phyloP scores from a whole-genome alignment of 768 basidiomycete species.

The Trametes elegans region DNA sequence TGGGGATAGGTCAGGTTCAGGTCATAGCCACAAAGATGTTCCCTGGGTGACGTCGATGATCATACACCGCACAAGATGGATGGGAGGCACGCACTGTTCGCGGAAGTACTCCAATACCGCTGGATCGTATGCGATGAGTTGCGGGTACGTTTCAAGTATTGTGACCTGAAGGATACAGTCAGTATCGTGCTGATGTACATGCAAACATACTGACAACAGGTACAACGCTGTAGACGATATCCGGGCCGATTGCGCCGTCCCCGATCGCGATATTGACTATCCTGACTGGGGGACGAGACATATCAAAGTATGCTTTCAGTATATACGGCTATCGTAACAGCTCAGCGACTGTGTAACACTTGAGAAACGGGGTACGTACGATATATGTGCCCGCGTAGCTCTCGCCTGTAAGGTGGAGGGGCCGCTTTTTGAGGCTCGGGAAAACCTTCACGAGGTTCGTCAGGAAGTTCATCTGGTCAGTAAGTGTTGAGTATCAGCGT shows the following conservation, averaged over 20 bases:
- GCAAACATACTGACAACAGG: constrained; percentile 46
- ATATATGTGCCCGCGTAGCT: constrained; percentile 76
- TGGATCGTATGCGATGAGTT: constrained; percentile 69
- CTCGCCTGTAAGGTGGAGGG: constrained; percentile 68
- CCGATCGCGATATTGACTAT: constrained; percentile 70
- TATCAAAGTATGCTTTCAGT: constrained; percentile 63
- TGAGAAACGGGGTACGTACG: constrained; percentile 32
- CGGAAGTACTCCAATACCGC: constrained; percentile 67
- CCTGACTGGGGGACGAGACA: constrained; percentile 62
- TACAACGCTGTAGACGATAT: constrained; percentile 46
- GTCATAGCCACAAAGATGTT: constrained; percentile 61
- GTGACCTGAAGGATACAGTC: not conserved
- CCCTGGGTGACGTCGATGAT: constrained; percentile 39
- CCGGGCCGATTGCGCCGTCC: constrained; percentile 56
- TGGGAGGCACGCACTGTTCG: constrained; percentile 57
- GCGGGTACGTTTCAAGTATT: constrained; percentile 70
- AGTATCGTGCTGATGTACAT: not conserved
- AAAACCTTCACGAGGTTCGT: constrained; percentile 72
- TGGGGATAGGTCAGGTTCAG: constrained; percentile 72
- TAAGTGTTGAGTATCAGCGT: no score
- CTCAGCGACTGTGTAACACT: not conserved
- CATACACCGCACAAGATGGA: not conserved
- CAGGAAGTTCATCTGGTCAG: constrained; percentile 75
- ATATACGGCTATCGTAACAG: constrained; percentile 60
- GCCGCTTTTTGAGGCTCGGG: constrained; percentile 62